Percentiles rank a stretch among this genome's conserved stretches.
These are phyloP conservation scores for Inga oerstediana DNA, from an alignment of 306 rosid species.

Conservation along the genomic window DNA sequence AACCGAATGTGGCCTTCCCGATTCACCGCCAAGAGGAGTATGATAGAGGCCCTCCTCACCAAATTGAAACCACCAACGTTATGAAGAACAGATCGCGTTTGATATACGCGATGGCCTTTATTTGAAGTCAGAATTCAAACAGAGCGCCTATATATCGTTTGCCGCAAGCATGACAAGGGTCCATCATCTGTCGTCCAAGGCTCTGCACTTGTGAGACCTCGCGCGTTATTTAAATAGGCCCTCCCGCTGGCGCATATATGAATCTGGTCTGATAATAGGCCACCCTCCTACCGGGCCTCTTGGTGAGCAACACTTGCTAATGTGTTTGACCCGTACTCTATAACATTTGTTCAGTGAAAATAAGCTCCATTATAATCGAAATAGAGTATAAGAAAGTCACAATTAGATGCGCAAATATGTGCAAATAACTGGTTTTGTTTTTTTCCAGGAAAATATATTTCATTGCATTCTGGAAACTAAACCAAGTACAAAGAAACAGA, in stretches of 20 bases:
- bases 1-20: slow-evolving; percentile 22
- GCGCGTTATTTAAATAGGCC: neutral
- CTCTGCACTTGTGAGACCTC: neutral
- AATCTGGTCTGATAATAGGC: neutral
- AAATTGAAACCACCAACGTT: neutral
- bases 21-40: slow-evolving; percentile 9
- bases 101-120: slow-evolving; percentile 21
- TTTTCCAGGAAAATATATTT: no score
- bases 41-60: neutral
- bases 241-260: neutral
- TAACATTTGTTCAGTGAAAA: no score
- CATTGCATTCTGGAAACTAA: no score
- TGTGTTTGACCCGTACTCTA: no score
- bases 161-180: neutral
- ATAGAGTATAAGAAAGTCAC: no score
- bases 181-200: neutral
- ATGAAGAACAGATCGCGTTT: slow-evolving; percentile 35
- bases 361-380: no score
- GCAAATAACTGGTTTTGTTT: no score
- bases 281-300: no score
- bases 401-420: no score
- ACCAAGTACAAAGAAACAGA: no score
- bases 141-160: neutral
- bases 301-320: no score
- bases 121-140: neutral